Evolutionary conservation across 352 stramenopile genomes (phyloP).

Genomic region (Pythium pectinolyticum): DNA sequence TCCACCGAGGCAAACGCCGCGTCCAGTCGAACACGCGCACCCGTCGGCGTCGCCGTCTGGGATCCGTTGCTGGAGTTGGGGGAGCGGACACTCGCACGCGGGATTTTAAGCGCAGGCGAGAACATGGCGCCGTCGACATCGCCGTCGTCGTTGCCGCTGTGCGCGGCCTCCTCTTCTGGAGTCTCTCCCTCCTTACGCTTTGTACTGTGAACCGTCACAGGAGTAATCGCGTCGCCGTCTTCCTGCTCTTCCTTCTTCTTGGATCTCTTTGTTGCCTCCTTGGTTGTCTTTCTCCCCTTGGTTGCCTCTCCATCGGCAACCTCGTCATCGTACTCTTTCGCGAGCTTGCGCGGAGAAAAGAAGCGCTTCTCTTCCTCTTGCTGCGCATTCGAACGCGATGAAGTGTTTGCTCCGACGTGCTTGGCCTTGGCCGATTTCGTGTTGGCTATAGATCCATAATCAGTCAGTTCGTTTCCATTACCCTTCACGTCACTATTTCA

Average conservation of each 20-base stretch:
- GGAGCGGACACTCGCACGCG: constrained; percentile 26
- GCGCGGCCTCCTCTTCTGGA: not conserved
- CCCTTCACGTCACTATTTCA: not conserved
- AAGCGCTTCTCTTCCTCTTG: constrained; percentile 42
- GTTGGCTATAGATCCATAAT: constrained; percentile 32
- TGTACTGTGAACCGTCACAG: too few species aligned
- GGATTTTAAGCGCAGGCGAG: constrained; percentile 67
- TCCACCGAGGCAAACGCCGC: constrained; percentile 23
- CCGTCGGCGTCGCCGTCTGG: constrained; percentile 4
- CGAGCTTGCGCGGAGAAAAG: constrained; percentile 65
- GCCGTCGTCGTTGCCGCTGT: constrained; percentile 10
- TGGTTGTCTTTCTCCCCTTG: constrained; percentile 9
- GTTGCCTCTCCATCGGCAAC: constrained; percentile 6
- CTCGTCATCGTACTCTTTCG: constrained; percentile 52
- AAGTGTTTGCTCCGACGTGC: constrained; percentile 21
- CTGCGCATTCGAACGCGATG: constrained; percentile 22
- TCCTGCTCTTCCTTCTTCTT: not conserved
- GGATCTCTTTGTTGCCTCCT: not conserved
- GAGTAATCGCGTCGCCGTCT: not conserved
- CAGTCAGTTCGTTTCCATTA: constrained; percentile 5
- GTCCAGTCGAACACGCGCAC: constrained; percentile 34
- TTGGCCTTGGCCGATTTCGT: constrained; percentile 53
- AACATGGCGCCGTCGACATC: constrained; percentile 64
- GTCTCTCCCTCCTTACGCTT: constrained; percentile 21
- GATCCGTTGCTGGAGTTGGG: constrained; percentile 11